Evolutionary conservation across 805 yeast species (phyloP).

Genomic region (Yamadazyma scolyti): DNA sequence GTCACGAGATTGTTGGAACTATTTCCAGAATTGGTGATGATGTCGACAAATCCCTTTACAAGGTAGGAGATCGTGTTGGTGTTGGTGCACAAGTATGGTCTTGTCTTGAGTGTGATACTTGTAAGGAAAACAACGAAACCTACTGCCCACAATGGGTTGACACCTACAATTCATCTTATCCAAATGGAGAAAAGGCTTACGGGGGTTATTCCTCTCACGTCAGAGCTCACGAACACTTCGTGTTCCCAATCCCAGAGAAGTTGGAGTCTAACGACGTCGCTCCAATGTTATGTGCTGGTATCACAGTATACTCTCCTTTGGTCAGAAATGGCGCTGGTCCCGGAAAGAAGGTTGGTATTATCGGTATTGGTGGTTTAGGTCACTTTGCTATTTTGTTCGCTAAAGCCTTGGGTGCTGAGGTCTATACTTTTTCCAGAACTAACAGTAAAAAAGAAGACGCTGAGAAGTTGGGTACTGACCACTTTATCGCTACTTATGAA

Average conservation of each 20-base stretch:
- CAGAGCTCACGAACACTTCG: conserved; percentile 41
- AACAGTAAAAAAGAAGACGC: conserved; percentile 27
- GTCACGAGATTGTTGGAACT: conserved; percentile 65
- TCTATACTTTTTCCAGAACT: conserved; percentile 26
- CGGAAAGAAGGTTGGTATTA: conserved; percentile 51
- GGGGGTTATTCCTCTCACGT: conserved; percentile 52
- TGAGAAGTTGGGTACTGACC: conserved; percentile 27
- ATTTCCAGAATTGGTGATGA: conserved; percentile 58
- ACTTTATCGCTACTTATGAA: conserved; percentile 46
- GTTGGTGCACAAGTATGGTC: conserved; percentile 68
- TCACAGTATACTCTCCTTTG: conserved; percentile 52
- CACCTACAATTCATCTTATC: conserved; percentile 49
- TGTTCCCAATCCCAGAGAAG: conserved; percentile 46
- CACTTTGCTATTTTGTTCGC: conserved; percentile 60
- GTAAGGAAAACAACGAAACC: conserved; percentile 31
- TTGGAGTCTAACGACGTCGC: conserved; percentile 43
- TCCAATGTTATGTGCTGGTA: conserved; percentile 56
- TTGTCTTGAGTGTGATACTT: conserved; percentile 61
- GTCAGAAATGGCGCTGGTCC: conserved; percentile 34
- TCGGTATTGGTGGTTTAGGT: conserved; percentile 69
- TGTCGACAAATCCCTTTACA: conserved; percentile 35
- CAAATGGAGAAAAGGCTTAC: conserved; percentile 22
- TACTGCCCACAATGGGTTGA: conserved; percentile 49
- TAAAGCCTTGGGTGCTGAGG: conserved; percentile 55
- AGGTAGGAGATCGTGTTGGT: conserved; percentile 75